A percentile compares a stretch with the other conserved stretches of the same genome.
Evolutionary conservation across 75 land plant species (phyloP).

Genomic region (Sequoiadendron giganteum): DNA sequence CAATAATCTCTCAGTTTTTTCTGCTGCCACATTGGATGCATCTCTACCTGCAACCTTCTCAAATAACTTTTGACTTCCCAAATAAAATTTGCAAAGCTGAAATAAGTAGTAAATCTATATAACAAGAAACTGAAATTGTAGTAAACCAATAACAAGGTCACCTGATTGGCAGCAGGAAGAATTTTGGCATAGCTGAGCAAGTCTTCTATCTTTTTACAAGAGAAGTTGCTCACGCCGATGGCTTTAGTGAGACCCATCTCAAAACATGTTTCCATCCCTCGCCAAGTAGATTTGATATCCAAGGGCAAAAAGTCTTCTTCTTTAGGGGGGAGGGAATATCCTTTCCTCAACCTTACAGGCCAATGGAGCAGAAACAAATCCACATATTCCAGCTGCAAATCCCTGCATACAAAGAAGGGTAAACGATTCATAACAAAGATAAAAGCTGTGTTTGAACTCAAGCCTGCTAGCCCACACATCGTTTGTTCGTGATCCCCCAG

Average conservation of each 20-base stretch:
- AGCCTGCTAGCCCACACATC: too few species aligned
- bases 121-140: neutral
- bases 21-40: conserved; percentile 50
- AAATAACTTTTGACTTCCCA: neutral
- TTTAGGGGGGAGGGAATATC: conserved; percentile 14
- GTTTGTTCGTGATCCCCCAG: too few species aligned
- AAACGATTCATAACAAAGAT: neutral
- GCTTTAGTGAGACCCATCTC: conserved; percentile 37
- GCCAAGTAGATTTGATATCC: conserved; percentile 47
- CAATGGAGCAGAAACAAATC: conserved; percentile 53
- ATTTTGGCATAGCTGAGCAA: conserved; percentile 37
- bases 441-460: too few species aligned
- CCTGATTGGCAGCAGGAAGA: conserved; percentile 63
- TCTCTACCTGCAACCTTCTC: conserved; percentile 24
- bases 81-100: too few species aligned
- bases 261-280: conserved; percentile 40
- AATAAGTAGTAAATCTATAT: too few species aligned
- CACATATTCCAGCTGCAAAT: conserved; percentile 44
- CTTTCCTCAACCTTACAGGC: conserved; percentile 46
- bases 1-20: conserved; percentile 45
- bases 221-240: conserved; percentile 67
- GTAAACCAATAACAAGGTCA: neutral
- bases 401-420: conserved; percentile 14
- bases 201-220: conserved; percentile 24
- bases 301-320: conserved; percentile 38